Base-by-base conservation (phyloP, 257 asterid genomes). In the Lycium ferocissimum region DNA sequence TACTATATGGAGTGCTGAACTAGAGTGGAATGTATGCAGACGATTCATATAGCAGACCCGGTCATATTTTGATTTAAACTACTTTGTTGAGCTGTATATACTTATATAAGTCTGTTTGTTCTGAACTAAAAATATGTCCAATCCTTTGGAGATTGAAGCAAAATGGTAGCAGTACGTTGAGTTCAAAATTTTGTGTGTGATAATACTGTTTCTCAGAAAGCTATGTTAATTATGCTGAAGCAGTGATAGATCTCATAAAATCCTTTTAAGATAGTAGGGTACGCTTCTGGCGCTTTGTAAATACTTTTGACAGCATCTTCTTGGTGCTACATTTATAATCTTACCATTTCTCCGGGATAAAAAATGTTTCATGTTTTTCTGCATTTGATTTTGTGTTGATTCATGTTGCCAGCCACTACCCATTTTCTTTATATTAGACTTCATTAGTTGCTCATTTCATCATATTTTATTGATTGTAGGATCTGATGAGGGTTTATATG, bases 401-500 rank as follows among this genome's bases (percentile, higher is more conserved):
- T 13, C 51, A 51, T 22, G 82, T 8, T 76, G 15, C 26, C 82
- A 49, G 13, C 47, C 65, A 26, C 47, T 53, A 58, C 22, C 45
- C 65, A 26, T 3, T 53, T 53, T 53, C 49, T 9, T 26, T 53
- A 14, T 76, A 53, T 53, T 26, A 22, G 38, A 22, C 38, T 62
- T 62, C 15, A 1, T 62, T 22, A 22, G 12, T n/a, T 59, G 11
- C 11, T 59, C 33, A 59, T 59, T 59, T 40, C 33, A 67, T 58
- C 45, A 73, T 18, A 15, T 79, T 43, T 76, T 49, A 35, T 79
- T 88, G 65, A 45, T 62, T 89, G 40, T 88, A 97, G 98, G 98
- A 47, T 95, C 99, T 79, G 99, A 97, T 86, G 98, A 97, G 89
- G 99, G 99, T 84, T 85, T 95, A 72, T 95, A 92, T 89, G 99